Percentiles rank a stretch among this genome's conserved stretches.
phyloP scores from a whole-genome alignment of 441 rosid species.

The Pelargonium australe region DNA sequence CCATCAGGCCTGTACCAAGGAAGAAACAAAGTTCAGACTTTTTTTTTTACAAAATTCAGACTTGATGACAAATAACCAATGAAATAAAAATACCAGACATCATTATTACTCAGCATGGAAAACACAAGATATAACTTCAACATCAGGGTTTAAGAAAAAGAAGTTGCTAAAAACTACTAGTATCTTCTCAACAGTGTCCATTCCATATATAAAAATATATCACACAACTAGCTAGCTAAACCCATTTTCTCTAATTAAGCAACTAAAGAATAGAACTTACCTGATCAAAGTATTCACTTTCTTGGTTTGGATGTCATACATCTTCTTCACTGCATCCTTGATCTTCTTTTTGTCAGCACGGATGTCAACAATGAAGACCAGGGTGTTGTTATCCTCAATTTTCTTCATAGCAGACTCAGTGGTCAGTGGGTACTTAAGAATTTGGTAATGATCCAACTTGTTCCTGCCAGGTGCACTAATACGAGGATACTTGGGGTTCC shows the following conservation, averaged over 20 bases:
- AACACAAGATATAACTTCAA: no score
- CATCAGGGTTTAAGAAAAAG: no score
- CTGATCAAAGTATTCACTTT: conserved; percentile 95
- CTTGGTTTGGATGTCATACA: conserved; percentile 91
- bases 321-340: conserved; percentile 85
- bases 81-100: no score
- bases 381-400: conserved; percentile 91
- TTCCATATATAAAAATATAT: no score
- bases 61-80: no score
- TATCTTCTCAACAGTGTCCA: no score
- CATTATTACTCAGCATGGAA: no score
- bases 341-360: conserved; percentile 80
- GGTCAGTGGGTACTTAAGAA: conserved; percentile 44
- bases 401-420: conserved; percentile 87
- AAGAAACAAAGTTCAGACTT: no score
- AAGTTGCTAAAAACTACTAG: no score
- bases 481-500: conserved; percentile 29
- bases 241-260: neutral
- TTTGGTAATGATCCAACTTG: conserved; percentile 37
- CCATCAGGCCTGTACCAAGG: neutral
- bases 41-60: no score
- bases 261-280: conserved; percentile 24
- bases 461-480: conserved; percentile 33
- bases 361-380: conserved; percentile 79
- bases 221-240: neutral